Conservation (phyloP, 805 yeast species). For the Wickerhamiella dianesei region DNA sequence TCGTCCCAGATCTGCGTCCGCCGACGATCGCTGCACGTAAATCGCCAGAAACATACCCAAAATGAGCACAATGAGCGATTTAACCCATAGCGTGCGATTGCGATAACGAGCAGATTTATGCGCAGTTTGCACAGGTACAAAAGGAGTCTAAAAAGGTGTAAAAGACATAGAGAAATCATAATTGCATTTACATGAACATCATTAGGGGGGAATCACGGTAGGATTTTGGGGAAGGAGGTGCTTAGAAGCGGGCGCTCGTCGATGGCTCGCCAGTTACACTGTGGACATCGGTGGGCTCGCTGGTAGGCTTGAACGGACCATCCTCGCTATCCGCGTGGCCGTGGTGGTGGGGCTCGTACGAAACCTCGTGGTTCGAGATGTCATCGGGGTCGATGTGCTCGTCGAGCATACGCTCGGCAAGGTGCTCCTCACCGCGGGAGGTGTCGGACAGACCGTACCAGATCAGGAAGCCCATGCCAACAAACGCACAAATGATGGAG, state of each 20-base stretch:
- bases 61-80: background rate
- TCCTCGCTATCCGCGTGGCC: background rate
- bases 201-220: background rate
- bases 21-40: no score
- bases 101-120: background rate
- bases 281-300: background rate
- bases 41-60: no score
- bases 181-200: background rate
- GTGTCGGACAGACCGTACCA: slow-evolving; percentile 76
- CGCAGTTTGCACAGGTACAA: background rate
- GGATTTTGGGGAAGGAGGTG: background rate
- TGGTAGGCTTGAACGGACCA: background rate
- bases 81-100: no score
- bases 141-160: background rate
- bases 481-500: slow-evolving; percentile 71
- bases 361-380: background rate
- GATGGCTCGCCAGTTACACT: background rate
- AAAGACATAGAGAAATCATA: background rate
- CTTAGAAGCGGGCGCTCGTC: background rate
- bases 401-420: slow-evolving; percentile 13
- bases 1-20: no score
- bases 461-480: slow-evolving; percentile 67
- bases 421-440: slow-evolving; percentile 8
- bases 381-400: background rate
- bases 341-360: background rate